Base-by-base conservation (phyloP, 495 filamentous ascomycete genomes). In the Parmelia sp. region DNA sequence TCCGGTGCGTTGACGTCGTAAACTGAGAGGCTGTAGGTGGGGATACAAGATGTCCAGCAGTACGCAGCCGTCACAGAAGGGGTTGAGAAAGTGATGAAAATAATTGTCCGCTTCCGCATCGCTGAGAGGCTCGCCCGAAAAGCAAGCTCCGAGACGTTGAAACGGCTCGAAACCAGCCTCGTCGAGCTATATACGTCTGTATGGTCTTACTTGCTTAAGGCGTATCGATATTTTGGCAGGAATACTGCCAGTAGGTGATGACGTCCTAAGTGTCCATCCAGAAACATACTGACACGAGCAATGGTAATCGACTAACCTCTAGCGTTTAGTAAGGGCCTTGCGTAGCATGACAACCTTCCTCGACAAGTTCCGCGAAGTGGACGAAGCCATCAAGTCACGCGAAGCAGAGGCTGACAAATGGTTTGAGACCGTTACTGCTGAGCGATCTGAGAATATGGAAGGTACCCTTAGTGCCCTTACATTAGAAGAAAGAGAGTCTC, bases 11-110 rank as follows among this genome's bases (percentile, higher is more conserved):
- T 37, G 6, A 11, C 2, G 17, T 25, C 23, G 3, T 29, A 29
- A 17, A 12, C 1, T 29, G 37, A 42, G 1, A 21, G 57, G 23
- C 42, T 19, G 4, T 61, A 65, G 63, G 44, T 65, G 17, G 36
- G 23, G 11, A 37, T 60, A 61, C 27, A 61, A 19, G 63, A 65
- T 51, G 29, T 65, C 37, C 37, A 65, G 19, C 56, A 65, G 25
- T 65, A 60, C 40, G 63, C 37, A 4, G 27, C 39, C 35, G 40
- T 61, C 12, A 17, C 42, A 15, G 63, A 65, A 49, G 63, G 63
- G 39, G 31, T 60, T 11, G 63, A 65, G 57, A 60, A 9, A 29
- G 42, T 64, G 15, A 11, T 37, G 36, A 37, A 37, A 37, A 37
- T 37, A 5, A 37, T 37, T 5, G 36, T 37, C 36, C 36, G 36